These are phyloP conservation scores for Nematocida sp. DNA, from an alignment of 371 early-diverging fungal genomes.

Conservation along the genomic window DNA sequence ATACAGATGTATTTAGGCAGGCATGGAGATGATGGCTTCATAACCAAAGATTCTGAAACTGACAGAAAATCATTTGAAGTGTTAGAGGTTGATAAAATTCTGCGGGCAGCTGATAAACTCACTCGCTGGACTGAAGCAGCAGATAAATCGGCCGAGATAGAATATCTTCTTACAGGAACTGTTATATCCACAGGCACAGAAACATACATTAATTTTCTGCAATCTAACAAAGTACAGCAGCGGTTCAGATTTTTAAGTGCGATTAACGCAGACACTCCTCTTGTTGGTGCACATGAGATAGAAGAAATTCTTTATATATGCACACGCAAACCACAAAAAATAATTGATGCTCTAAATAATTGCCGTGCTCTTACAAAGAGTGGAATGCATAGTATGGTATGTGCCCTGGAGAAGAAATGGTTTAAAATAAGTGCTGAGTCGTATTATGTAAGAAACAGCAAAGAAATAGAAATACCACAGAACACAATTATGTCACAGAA, in stretches of 20 bases:
- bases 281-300: constrained; percentile 2
- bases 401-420: constrained; percentile 53
- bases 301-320: constrained; percentile 54
- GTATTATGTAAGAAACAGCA: not conserved
- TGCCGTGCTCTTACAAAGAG: not conserved
- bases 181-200: not conserved
- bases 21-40: not conserved
- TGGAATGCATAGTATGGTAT: not conserved
- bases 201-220: constrained; percentile 28
- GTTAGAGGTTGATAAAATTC: constrained; percentile 25
- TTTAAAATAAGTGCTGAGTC: constrained; percentile 29
- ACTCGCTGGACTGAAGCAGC: constrained; percentile 4
- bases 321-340: not conserved
- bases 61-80: not conserved
- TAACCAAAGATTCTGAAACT: not conserved
- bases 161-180: constrained; percentile 14
- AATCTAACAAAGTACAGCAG: not conserved
- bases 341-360: constrained; percentile 7
- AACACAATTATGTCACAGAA: not conserved
- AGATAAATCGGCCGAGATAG: not conserved
- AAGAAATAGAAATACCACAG: not conserved
- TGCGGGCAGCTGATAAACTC: constrained; percentile 13
- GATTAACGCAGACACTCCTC: not conserved
- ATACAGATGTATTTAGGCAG: not conserved
- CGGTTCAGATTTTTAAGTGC: constrained; percentile 32